Base-by-base conservation (phyloP, 179 eudicot genomes). In the Drosera spatulata region DNA sequence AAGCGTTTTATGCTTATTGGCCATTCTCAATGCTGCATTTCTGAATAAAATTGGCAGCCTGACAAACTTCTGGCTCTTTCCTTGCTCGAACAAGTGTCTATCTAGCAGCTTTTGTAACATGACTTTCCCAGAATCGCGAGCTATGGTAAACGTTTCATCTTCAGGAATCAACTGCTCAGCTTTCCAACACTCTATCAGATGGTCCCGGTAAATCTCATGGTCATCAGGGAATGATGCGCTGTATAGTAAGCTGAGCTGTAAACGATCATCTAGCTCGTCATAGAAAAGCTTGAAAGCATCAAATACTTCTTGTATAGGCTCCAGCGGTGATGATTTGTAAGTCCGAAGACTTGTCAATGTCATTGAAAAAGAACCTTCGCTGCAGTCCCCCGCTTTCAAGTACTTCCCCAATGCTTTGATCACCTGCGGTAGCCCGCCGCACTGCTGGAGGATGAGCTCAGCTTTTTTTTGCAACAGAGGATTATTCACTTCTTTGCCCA, bases 381-480 rank as follows among this genome's bases (percentile, higher is more conserved):
- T 43, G 45, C 2, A 41, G 7, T 59, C 58, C 11, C 53, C 45
- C n/a, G n/a, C n/a, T 52, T 37, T 69, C 12, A 69, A 43, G 53
- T 38, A 38, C 56, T 8, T 52, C 13, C 59, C 72, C 50, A 69
- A 59, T 3, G 37, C 67, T 52, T 58, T 57, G 40, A 69, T 69
- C 15, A 69, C 3, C 7, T 57, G 67, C 22, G 67, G 72, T n/a
- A 62, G 47, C 54, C 48, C 72, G 10, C 72, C 72, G 52, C 72
- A 69, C 61, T 51, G 54, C 58, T 15, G 62, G 41, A 69, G 62
- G 6, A 69, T 38, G 14, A 41, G n/a, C 44, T 63, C 59, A 42
- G 67, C 67, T 57, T 62, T 14, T 4, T 54, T 62, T 48, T 11
- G 57, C 41, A 69, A 50, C 3, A 12, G 11, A 50, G 72, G 72